Evolutionary conservation across 179 eudicot species (phyloP).

Genomic region (Actinidia arguta): DNA sequence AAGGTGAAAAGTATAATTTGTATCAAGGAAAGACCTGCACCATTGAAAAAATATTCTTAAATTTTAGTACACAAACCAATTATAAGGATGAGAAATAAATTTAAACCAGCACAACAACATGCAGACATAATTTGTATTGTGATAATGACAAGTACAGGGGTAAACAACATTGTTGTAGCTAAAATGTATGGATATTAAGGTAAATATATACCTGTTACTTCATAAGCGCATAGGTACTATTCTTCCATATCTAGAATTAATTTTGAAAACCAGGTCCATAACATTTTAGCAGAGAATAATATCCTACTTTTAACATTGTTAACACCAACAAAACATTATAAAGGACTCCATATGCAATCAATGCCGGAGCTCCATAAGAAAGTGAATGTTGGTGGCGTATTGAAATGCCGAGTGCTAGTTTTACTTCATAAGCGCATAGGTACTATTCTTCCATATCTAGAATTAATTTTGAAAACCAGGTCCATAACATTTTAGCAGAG

Average conservation of each 20-base stretch:
- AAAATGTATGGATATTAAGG: not conserved
- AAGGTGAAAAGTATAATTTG: conserved; percentile 86
- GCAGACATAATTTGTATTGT: too few species aligned
- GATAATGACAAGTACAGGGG: not conserved
- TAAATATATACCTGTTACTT: not conserved
- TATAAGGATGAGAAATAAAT: not conserved
- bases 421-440: not conserved
- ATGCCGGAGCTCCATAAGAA: too few species aligned
- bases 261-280: not conserved
- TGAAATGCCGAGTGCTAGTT: too few species aligned
- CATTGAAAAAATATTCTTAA: conserved; percentile 21
- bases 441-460: conserved; percentile 1
- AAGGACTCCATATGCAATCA: too few species aligned
- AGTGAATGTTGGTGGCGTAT: too few species aligned
- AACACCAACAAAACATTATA: too few species aligned
- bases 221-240: not conserved
- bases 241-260: conserved; percentile 6
- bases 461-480: not conserved
- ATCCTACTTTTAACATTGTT: not conserved
- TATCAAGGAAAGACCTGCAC: conserved; percentile 93
- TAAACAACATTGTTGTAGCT: not conserved
- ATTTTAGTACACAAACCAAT: not conserved
- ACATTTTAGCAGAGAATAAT: not conserved
- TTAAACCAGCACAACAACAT: conserved; percentile 8
- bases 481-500: not conserved